Percentiles rank a stretch among this genome's conserved stretches.
These are phyloP conservation scores for Candida boleticola DNA, from an alignment of 805 yeast species.

Conservation along the genomic window DNA sequence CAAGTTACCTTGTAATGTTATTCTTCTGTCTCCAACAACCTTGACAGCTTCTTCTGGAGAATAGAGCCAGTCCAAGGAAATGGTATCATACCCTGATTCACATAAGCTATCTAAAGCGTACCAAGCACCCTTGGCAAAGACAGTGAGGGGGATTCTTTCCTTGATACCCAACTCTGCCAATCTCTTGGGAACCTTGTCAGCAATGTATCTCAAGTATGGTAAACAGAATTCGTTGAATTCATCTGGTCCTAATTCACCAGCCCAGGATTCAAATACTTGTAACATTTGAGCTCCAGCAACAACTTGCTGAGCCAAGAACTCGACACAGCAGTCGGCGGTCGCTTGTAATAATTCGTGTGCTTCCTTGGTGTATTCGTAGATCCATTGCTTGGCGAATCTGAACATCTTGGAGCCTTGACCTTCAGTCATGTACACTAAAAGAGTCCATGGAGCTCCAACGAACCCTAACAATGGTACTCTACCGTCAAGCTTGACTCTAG, in stretches of 20 bases:
- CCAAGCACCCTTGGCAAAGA: constrained; percentile 97
- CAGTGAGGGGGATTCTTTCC: constrained; percentile 79
- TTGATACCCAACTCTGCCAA: constrained; percentile 66
- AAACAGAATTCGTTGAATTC: constrained; percentile 87
- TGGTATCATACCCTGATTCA: constrained; percentile 75
- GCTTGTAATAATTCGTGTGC: constrained; percentile 70
- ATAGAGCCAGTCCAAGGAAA: constrained; percentile 92
- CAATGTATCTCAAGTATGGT: constrained; percentile 81
- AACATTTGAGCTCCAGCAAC: constrained; percentile 98
- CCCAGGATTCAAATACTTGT: constrained; percentile 97
- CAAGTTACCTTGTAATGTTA: constrained; percentile 87
- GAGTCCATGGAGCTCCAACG: constrained; percentile 98
- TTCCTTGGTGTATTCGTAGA: constrained; percentile 73
- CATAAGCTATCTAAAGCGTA: constrained; percentile 87
- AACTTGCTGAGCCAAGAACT: constrained; percentile 90
- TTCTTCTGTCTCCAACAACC: constrained; percentile 66
- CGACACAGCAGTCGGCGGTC: constrained; percentile 84
- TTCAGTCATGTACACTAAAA: constrained; percentile 94
- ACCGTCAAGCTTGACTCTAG: constrained; percentile 83
- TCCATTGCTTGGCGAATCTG: constrained; percentile 89
- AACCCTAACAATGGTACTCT: constrained; percentile 93
- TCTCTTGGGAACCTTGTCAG: constrained; percentile 63
- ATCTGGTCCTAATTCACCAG: constrained; percentile 89
- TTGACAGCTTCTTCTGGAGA: constrained; percentile 82
- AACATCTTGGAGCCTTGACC: constrained; percentile 95